phyloP scores from a whole-genome alignment of 768 basidiomycete species.

The Suillus bovinus region DNA sequence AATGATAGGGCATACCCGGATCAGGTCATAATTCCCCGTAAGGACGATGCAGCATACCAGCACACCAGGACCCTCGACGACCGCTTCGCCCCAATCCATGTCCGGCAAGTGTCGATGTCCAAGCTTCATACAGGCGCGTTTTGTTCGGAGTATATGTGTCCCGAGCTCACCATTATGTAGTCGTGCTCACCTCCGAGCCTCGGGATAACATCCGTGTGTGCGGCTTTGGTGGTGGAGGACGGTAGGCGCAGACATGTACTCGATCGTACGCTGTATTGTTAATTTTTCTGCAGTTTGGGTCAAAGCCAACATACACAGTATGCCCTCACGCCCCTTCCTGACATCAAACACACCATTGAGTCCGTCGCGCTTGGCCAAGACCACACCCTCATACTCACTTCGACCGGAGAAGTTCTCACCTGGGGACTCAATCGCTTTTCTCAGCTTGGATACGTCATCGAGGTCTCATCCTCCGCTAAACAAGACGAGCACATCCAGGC shows the following conservation, averaged over 20 bases:
- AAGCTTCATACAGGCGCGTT: slow-evolving; percentile 80
- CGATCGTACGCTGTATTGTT: slow-evolving; percentile 2
- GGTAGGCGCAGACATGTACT: slow-evolving; percentile 44
- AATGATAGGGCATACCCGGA: slow-evolving; percentile 82
- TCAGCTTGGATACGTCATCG: slow-evolving; percentile 86
- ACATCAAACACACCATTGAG: slow-evolving; percentile 51
- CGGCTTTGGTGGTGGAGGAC: slow-evolving; percentile 87
- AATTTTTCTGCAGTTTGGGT: slow-evolving; percentile 55
- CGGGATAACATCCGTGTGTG: slow-evolving; percentile 79
- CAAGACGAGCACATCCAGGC: slow-evolving; percentile 76
- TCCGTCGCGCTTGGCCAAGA: slow-evolving; percentile 89
- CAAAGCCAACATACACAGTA: slow-evolving; percentile 79
- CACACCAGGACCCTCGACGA: slow-evolving; percentile 33
- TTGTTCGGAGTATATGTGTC: background rate
- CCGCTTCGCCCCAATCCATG: slow-evolving; percentile 63
- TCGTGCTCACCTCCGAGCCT: slow-evolving; percentile 70
- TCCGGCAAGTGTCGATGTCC: slow-evolving; percentile 76
- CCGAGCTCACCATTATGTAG: slow-evolving; percentile 23
- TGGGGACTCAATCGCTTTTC: slow-evolving; percentile 92
- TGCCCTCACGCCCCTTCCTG: slow-evolving; percentile 57
- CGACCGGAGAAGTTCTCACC: slow-evolving; percentile 77
- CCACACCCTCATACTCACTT: slow-evolving; percentile 87
- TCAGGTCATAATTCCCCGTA: slow-evolving; percentile 52
- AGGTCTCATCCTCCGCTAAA: slow-evolving; percentile 45
- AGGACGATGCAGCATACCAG: slow-evolving; percentile 14